phyloP scores from a whole-genome alignment of 2,329 filamentous ascomycete species.

The Teratosphaeria epicoccoides region DNA sequence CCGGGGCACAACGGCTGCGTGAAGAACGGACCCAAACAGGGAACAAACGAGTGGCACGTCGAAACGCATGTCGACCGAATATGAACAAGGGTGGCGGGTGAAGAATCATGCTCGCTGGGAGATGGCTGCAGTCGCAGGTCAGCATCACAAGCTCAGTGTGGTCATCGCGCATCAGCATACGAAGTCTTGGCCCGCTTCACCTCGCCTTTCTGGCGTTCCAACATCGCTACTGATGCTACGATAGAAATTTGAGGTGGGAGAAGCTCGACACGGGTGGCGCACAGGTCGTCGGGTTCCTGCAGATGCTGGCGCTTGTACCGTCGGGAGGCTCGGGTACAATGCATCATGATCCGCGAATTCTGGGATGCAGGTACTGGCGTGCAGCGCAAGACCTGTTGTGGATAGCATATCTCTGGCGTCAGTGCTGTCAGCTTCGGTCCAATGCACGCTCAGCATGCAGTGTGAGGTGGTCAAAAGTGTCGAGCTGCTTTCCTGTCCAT shows the following conservation, averaged over 20 bases:
- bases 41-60: slow-evolving; percentile 15
- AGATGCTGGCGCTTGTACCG: neutral
- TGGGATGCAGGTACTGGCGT: neutral
- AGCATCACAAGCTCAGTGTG: neutral
- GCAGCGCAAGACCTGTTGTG: no score
- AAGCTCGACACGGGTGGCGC: neutral
- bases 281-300: neutral
- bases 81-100: neutral
- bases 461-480: no score
- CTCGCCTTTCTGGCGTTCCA: neutral
- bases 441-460: no score
- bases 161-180: neutral
- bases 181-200: neutral
- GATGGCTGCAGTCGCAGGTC: neutral
- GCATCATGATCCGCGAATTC: no score
- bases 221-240: neutral
- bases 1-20: slow-evolving; percentile 12
- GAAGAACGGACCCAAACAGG: slow-evolving; percentile 9
- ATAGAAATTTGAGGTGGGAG: neutral
- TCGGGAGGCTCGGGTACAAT: neutral
- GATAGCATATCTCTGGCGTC: no score
- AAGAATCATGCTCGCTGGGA: neutral
- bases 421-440: no score
- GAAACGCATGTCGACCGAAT: slow-evolving; percentile 9
- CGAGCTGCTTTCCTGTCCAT: no score